Base-by-base conservation (phyloP, 2,329 filamentous ascomycete species). In the Neofusicoccum umdonicola region DNA sequence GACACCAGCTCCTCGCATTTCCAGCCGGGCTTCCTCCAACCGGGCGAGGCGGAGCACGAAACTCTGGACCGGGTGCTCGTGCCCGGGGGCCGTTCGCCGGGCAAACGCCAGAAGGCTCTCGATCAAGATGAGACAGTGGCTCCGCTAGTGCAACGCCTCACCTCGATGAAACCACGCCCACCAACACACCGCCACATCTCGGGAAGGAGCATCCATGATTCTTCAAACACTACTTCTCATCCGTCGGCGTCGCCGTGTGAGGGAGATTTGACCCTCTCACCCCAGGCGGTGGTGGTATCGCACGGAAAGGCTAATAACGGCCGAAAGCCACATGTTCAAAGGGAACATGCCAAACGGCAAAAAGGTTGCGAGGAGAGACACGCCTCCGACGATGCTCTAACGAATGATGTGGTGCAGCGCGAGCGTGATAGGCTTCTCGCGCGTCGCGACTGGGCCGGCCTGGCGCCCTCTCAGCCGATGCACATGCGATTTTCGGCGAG, bases 371-470 rank as follows among this genome's bases (percentile, higher is more conserved):
- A 48, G 22, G 35, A 58, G 39, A 66, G 15, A 19, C 31, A 9
- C 45, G 34, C 3, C 31, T 27, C 37, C 27, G 34, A 60, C 31
- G 54, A 19, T 37, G 17, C 11, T 8, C 12, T 42, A 8, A 41
- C 34, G 12, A 71, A 76, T 48, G 71, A 62, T 15, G 13, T 42
- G 15, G 45, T 62, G 17, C 17, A 51, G 22, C 45, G 68, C 6
- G 72, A 71, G 37, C 74, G 67, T 64, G 70, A 68, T 57, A 68
- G 71, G 42, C 69, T 78, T 13, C 66, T 79, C 19, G 67, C 66
- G 48, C 71, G 71, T 61, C 66, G 58, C 37, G 74, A 78, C 50
- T 79, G 77, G 77, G 70, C 71, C 19, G 76, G 76, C 3, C 66
- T 77, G 9, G 67, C 66, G 31, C 66, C 69, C 11, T 72, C 73